Base-by-base conservation (phyloP, 495 filamentous ascomycete genomes). In the Penicillium steckii region DNA sequence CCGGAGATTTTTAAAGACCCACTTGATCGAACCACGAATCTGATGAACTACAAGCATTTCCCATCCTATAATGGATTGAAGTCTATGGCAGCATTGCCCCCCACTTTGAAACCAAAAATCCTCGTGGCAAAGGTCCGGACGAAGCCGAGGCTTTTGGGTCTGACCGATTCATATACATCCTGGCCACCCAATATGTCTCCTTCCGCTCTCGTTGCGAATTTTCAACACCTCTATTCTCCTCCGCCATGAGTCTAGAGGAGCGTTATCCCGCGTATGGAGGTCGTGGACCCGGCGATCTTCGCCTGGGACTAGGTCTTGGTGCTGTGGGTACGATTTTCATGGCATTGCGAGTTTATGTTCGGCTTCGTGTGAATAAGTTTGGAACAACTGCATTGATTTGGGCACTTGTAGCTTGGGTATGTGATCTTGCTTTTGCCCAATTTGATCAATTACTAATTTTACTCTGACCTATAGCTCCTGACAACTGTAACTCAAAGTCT, bases 391-490 rank as follows among this genome's bases (percentile, higher is more conserved):
- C 61, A 1, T 48, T 64, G 22, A 48, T 61, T 9, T 56, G 52
- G 45, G 54, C 58, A 19, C 55, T 64, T 21, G 17, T 60, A 24
- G 61, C 61, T 47, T 64, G 61, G 61, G 57, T 58, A 61, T 52
- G 57, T 3, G 0, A 3, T 0, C 6, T 12, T 38, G 2, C 1
- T 8, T 9, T 21, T 12, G 12, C 27, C 12, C 27, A 12, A 27
- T 5, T 9, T 33, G 27, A 35, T 9, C 4, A 18, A 12, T 15
- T 27, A 8, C 4, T 18, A 21, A 10, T 26, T 7, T 8, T n/a
- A 7, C 32, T 37, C 8, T 15, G 7, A 38, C 13, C 22, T 4
- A 1, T 25, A 55, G 52, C 32, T 49, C 9, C 23, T 64, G 10
- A 64, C 61, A 9, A 24, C 57, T 3, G 26, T 64, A 12, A 64